Percentiles rank a stretch among this genome's conserved stretches.
Evolutionary conservation across 495 filamentous ascomycete species (phyloP).

Genomic region (Penicillium cosmopolitanum): DNA sequence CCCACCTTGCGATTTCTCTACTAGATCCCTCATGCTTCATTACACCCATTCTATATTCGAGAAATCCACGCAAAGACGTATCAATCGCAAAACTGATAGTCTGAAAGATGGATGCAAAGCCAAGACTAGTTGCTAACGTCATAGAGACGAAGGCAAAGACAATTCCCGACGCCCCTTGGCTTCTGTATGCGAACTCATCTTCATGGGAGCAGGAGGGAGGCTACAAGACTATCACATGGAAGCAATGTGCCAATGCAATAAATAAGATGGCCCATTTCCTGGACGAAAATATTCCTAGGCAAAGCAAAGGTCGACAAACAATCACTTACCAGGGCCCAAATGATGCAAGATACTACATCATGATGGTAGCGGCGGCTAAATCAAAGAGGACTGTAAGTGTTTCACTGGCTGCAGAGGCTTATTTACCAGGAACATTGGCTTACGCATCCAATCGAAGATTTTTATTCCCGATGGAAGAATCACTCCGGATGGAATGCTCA

Average conservation of each 20-base stretch:
- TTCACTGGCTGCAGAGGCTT: not conserved
- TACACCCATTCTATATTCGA: not conserved
- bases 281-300: slow-evolving; percentile 2
- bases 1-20: too few species aligned
- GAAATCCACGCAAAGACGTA: not conserved
- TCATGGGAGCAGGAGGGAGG: slow-evolving; percentile 5
- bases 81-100: not conserved
- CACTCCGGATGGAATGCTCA: not conserved
- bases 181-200: slow-evolving; percentile 1
- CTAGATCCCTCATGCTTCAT: too few species aligned
- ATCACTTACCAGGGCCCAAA: slow-evolving; percentile 6
- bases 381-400: slow-evolving; percentile 2
- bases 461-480: not conserved
- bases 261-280: not conserved
- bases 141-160: slow-evolving; percentile 3
- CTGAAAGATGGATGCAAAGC: not conserved
- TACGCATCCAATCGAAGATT: not conserved
- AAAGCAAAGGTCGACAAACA: not conserved
- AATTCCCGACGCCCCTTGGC: not conserved
- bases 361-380: slow-evolving; percentile 5
- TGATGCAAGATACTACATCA: slow-evolving; percentile 4
- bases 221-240: slow-evolving; percentile 3
- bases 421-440: not conserved
- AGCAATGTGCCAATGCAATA: slow-evolving; percentile 4
- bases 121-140: slow-evolving; percentile 1